phyloP scores from a whole-genome alignment of 208 protist genomes.

The Tritrichomonas musculus region DNA sequence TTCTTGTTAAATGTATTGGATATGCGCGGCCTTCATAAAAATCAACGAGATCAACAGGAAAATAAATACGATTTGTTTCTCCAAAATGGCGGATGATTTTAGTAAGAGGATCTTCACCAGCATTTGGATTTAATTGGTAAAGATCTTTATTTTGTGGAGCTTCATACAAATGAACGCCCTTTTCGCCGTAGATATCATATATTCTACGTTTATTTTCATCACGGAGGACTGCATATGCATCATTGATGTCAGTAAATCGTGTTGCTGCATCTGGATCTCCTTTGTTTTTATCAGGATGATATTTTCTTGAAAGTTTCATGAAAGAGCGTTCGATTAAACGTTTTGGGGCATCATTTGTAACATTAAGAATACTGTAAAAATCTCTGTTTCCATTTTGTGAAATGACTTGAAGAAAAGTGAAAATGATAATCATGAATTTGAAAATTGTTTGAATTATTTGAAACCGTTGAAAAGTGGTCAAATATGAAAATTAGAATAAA shows the following conservation, averaged over 20 bases:
- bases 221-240: neutral
- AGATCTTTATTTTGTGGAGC: neutral
- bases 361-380: neutral
- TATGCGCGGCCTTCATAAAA: neutral
- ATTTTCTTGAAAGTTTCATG: neutral
- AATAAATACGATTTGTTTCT: neutral
- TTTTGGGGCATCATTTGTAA: neutral
- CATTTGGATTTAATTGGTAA: neutral
- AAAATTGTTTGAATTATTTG: too few species aligned
- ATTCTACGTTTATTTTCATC: neutral
- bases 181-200: conserved; percentile 4
- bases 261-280: neutral
- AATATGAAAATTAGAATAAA: too few species aligned
- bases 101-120: neutral
- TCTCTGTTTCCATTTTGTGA: neutral
- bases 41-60: neutral
- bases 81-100: neutral
- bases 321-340: neutral
- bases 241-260: neutral
- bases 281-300: conserved; percentile 33
- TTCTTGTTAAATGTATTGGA: neutral
- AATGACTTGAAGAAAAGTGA: neutral
- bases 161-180: neutral
- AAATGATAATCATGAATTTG: neutral
- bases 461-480: too few species aligned